Evolutionary conservation across 202 grass and related monocot species (phyloP).

Genomic region (Musa balbisiana): DNA sequence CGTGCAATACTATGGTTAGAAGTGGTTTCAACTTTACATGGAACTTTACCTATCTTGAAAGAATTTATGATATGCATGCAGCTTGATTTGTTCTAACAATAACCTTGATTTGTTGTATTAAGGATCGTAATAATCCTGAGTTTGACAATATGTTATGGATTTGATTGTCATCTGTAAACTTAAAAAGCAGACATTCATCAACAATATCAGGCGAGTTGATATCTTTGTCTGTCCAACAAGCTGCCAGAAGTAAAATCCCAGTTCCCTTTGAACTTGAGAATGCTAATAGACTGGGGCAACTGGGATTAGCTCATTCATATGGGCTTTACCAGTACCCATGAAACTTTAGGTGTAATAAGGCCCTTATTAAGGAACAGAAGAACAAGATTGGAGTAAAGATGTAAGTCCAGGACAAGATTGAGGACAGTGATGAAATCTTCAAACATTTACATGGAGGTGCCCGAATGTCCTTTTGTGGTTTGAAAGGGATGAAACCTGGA

Average conservation of each 20-base stretch:
- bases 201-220: constrained; percentile 40
- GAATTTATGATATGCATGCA: too few relatives aligned
- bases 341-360: constrained; percentile 65
- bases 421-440: constrained; percentile 83
- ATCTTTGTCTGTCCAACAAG: constrained; percentile 53
- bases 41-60: too few relatives aligned
- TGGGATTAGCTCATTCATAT: too few relatives aligned
- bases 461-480: constrained; percentile 79
- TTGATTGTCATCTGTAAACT: constrained; percentile 23
- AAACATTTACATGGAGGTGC: constrained; percentile 61
- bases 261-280: constrained; percentile 63
- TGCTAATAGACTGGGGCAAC: constrained; percentile 28
- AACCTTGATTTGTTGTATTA: constrained; percentile 9
- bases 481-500: constrained; percentile 96
- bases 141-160: constrained; percentile 37
- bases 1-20: too few relatives aligned
- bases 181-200: constrained; percentile 31
- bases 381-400: constrained; percentile 73
- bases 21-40: too few relatives aligned
- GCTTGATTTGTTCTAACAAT: neutral
- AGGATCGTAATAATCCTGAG: constrained; percentile 44
- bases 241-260: constrained; percentile 50
- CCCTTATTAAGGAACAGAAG: constrained; percentile 73
- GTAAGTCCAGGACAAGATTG: constrained; percentile 96
- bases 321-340: neutral